These are phyloP conservation scores for Podila epigama DNA, from an alignment of 192 early-diverging fungal species.

Conservation along the genomic window DNA sequence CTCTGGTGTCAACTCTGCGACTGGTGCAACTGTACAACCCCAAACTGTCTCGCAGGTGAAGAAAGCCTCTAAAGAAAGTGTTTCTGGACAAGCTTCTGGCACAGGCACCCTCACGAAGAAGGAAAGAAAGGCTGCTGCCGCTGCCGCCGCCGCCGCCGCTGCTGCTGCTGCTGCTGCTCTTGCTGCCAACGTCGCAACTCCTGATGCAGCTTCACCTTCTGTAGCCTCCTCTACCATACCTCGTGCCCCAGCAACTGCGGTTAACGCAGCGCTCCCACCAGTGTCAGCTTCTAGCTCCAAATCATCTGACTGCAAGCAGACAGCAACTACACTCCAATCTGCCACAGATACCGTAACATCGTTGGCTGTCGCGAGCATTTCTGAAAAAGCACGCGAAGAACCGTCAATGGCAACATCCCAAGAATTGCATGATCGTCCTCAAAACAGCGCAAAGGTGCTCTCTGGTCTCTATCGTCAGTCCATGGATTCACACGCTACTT, in stretches of 20 bases:
- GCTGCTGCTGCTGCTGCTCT: neutral
- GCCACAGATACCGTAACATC: constrained; percentile 1
- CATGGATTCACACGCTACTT: constrained; percentile 1
- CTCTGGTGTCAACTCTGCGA: no score
- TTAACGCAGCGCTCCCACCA: constrained; percentile 11
- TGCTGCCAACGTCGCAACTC: neutral
- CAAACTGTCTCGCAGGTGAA: no score
- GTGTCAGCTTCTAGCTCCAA: no score
- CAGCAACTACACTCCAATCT: no score
- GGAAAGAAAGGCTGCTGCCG: neutral
- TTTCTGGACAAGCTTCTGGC: neutral
- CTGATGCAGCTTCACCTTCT: neutral
- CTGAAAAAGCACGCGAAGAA: neutral
- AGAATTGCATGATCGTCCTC: neutral
- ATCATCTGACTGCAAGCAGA: no score
- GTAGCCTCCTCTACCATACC: neutral
- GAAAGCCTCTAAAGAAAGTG: no score
- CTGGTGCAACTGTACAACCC: no score
- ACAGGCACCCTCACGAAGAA: constrained; percentile 5
- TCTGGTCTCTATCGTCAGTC: constrained; percentile 4
- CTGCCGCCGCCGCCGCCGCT: neutral
- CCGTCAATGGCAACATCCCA: neutral
- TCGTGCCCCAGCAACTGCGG: no score
- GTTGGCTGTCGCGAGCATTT: neutral
- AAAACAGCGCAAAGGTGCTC: constrained; percentile 17